A percentile compares a stretch with the other conserved stretches of the same genome.
Conservation (phyloP, 2,329 filamentous ascomycete species). For the Botrytis galanthina region DNA sequence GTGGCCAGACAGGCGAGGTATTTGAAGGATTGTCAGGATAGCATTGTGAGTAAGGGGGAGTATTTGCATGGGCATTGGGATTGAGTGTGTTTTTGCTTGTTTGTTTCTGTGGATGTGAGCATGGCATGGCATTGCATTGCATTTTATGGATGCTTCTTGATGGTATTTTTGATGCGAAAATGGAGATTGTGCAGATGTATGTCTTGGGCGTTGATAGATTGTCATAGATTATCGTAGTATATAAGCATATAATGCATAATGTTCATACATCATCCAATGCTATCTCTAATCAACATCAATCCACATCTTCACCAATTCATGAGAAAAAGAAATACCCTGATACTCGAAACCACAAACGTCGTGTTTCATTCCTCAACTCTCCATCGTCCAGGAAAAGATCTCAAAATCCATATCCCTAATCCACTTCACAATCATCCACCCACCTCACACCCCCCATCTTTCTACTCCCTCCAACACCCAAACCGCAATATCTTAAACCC, state of each 20-base stretch:
- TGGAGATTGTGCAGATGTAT: not conserved
- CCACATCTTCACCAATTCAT: too few species aligned
- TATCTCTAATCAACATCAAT: not conserved
- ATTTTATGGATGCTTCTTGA: not conserved
- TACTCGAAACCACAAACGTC: not conserved
- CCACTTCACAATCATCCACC: too few species aligned
- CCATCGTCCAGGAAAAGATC: accelerated
- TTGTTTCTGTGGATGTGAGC: not conserved
- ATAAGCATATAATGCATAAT: conserved; percentile 4
- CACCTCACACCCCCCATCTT: too few species aligned
- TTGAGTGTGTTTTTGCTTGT: not conserved
- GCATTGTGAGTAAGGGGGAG: conserved; percentile 37
- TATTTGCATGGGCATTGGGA: conserved; percentile 28
- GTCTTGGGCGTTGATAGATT: not conserved
- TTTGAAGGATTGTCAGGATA: conserved; percentile 68
- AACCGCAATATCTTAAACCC: too few species aligned
- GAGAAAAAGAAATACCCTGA: not conserved
- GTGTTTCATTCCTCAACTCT: not conserved
- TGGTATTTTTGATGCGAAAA: not conserved
- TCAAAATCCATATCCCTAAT: too few species aligned
- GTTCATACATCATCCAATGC: not conserved
- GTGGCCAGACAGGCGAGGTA: conserved; percentile 77
- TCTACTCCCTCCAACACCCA: too few species aligned
- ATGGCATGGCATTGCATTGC: not conserved
- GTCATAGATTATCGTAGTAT: not conserved